These are phyloP conservation scores for Vickermania spadyakhi DNA, from an alignment of 208 protist genomes.

Conservation along the genomic window DNA sequence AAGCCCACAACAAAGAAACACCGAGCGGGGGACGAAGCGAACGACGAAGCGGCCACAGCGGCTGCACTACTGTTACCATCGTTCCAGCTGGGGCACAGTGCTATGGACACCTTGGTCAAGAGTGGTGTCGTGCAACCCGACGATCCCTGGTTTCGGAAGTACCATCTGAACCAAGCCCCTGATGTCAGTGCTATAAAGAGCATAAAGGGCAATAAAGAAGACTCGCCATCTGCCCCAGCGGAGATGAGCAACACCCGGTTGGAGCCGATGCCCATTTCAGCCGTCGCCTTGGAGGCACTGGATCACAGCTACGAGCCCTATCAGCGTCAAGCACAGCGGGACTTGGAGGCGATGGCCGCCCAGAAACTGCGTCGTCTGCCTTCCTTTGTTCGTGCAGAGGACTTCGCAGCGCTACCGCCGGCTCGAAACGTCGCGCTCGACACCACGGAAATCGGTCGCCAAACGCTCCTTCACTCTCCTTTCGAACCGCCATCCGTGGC, in stretches of 20 bases:
- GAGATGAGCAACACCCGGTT: constrained; percentile 3
- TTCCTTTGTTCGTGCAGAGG: constrained; percentile 22
- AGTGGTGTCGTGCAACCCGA: constrained; percentile 11
- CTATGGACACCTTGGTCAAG: neutral
- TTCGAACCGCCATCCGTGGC: constrained; percentile 18
- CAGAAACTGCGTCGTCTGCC: neutral
- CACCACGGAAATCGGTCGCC: constrained; percentile 29
- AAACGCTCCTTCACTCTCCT: constrained; percentile 40
- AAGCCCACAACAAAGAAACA: constrained; percentile 7
- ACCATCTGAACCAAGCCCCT: constrained; percentile 29
- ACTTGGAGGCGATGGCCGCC: constrained; percentile 7
- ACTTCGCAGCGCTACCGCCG: constrained; percentile 26
- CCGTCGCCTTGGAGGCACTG: constrained; percentile 18
- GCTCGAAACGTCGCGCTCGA: constrained; percentile 37
- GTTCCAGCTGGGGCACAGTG: constrained; percentile 9
- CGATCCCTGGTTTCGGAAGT: constrained; percentile 46
- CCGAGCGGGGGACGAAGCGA: neutral
- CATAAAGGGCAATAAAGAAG: no score
- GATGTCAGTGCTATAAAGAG: no score
- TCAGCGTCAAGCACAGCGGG: constrained; percentile 5
- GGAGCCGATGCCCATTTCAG: constrained; percentile 17
- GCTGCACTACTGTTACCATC: constrained; percentile 11
- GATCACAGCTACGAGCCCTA: constrained; percentile 17
- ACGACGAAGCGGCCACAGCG: neutral
- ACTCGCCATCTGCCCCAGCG: neutral